phyloP scores from a whole-genome alignment of 352 stramenopile genomes.

The Globisporangium spinosum region DNA sequence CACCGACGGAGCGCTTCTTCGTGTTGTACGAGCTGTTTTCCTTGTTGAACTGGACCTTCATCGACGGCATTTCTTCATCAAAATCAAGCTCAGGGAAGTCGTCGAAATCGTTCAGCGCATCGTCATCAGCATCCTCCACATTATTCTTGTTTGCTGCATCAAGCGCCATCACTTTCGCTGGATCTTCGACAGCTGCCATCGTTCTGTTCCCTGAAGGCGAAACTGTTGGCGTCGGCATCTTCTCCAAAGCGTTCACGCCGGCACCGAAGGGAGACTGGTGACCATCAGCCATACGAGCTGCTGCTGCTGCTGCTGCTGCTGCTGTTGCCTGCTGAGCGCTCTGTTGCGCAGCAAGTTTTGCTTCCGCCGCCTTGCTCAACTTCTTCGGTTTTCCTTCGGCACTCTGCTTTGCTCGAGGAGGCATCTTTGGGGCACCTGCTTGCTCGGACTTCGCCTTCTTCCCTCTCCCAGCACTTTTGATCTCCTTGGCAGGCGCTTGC shows the following conservation, averaged over 20 bases:
- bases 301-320: conserved; percentile 7
- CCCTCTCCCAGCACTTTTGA: conserved; percentile 5
- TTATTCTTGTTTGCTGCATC: conserved; percentile 13
- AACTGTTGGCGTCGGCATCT: conserved; percentile 20
- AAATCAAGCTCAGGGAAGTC: conserved; percentile 79
- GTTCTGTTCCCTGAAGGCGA: conserved; percentile 16
- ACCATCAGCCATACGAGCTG: conserved; percentile 9
- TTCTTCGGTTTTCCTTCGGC: conserved; percentile 13
- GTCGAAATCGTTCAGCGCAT: conserved; percentile 67
- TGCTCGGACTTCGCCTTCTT: conserved; percentile 15
- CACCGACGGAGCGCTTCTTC: conserved; percentile 64
- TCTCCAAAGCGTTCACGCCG: conserved; percentile 11
- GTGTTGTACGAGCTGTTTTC: conserved; percentile 53
- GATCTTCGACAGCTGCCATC: conserved; percentile 9
- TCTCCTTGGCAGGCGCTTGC: not conserved
- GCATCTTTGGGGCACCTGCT: conserved; percentile 12
- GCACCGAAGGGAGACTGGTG: conserved; percentile 16
- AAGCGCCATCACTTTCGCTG: conserved; percentile 15
- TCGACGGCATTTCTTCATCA: conserved; percentile 49
- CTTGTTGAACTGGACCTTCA: conserved; percentile 53
- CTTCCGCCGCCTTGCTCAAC: conserved; percentile 14
- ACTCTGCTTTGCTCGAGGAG: conserved; percentile 10
- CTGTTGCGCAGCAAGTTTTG: conserved; percentile 12
- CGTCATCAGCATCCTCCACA: conserved; percentile 30
- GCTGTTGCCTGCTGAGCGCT: conserved; percentile 7